phyloP scores from a whole-genome alignment of 768 basidiomycete species.

The Lactifluus volemus region DNA sequence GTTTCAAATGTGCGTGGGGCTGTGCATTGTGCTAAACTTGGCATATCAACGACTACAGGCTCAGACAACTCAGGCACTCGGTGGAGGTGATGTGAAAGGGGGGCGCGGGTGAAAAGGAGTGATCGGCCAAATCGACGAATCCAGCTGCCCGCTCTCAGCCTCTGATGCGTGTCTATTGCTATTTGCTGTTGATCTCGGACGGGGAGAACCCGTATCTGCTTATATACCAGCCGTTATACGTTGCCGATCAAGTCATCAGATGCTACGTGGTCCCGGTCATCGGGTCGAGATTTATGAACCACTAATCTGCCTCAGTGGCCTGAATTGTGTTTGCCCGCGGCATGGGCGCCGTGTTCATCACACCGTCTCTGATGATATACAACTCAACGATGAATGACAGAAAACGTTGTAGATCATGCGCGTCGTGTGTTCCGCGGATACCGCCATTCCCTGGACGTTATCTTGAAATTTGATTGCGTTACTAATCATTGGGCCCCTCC shows the following conservation, averaged over 20 bases:
- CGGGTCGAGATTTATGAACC: not conserved
- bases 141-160: not conserved
- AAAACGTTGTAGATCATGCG: not conserved
- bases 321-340: not conserved
- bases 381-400: not conserved
- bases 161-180: slow-evolving; percentile 6
- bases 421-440: not conserved
- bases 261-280: not conserved
- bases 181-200: slow-evolving; percentile 3
- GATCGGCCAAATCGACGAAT: not conserved
- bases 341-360: not conserved
- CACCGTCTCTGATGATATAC: not conserved
- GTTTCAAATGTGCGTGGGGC: too few species aligned
- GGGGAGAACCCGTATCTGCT: not conserved
- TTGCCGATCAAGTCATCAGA: not conserved
- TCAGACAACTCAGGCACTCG: not conserved
- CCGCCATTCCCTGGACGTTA: too few species aligned
- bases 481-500: not conserved
- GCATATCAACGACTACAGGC: not conserved
- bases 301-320: not conserved
- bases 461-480: not conserved
- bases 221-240: not conserved
- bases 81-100: not conserved
- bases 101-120: not conserved
- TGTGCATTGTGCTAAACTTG: not conserved